Evolutionary conservation across 352 stramenopile species (phyloP).

Genomic region (Halophytophthora polymorphica): DNA sequence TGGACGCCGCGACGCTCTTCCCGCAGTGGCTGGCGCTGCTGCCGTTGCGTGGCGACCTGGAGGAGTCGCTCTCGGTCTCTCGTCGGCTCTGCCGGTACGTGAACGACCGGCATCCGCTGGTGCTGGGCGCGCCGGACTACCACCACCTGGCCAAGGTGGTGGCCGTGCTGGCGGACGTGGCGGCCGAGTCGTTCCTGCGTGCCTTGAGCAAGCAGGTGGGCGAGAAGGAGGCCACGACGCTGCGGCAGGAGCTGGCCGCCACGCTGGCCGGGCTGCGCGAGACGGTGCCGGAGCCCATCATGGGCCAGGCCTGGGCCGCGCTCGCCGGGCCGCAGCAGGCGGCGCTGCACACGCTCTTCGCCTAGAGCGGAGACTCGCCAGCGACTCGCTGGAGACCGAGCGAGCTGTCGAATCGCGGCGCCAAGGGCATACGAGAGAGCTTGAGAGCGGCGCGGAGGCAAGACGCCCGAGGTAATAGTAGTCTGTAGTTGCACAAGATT

Average conservation of each 20-base stretch:
- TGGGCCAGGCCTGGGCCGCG: slow-evolving; percentile 57
- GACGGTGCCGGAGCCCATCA: slow-evolving; percentile 50
- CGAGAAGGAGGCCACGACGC: slow-evolving; percentile 35
- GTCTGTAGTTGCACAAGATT: not conserved
- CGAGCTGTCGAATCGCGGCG: too few species aligned
- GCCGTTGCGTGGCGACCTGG: slow-evolving; percentile 68
- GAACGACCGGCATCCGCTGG: slow-evolving; percentile 48
- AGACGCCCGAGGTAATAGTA: slow-evolving; percentile 15
- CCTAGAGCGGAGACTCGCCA: slow-evolving; percentile 16
- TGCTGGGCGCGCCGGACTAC: slow-evolving; percentile 47
- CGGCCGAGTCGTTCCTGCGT: slow-evolving; percentile 39
- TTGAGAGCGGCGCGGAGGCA: slow-evolving; percentile 1
- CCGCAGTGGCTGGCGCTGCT: slow-evolving; percentile 70
- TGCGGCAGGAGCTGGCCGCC: slow-evolving; percentile 40
- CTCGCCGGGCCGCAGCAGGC: slow-evolving; percentile 49
- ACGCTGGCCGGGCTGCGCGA: slow-evolving; percentile 46
- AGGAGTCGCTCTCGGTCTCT: slow-evolving; percentile 69
- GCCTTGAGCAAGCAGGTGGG: slow-evolving; percentile 37
- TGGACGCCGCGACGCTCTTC: slow-evolving; percentile 55
- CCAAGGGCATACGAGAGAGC: slow-evolving; percentile 8
- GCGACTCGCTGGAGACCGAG: too few species aligned
- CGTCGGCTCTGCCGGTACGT: slow-evolving; percentile 67
- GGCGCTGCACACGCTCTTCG: slow-evolving; percentile 65
- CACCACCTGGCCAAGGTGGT: slow-evolving; percentile 55
- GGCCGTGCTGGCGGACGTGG: slow-evolving; percentile 51